Conservation (phyloP, 495 filamentous ascomycete genomes). For the Cairneyella variabilis region DNA sequence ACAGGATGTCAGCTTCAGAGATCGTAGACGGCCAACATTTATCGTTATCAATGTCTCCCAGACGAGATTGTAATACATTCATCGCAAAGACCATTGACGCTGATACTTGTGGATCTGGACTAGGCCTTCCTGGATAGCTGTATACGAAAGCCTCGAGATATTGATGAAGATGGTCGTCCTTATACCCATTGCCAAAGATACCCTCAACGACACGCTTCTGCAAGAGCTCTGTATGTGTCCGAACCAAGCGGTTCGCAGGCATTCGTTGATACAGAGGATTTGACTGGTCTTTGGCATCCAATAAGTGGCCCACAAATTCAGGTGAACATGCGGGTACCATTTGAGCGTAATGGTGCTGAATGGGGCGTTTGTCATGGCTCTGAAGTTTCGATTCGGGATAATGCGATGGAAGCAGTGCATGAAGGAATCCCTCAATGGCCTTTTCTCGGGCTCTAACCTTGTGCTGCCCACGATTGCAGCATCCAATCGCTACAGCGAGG, state of each 20-base stretch:
- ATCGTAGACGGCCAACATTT: conserved; percentile 10
- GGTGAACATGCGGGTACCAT: conserved; percentile 23
- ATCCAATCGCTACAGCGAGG: conserved; percentile 15
- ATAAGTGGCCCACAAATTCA: conserved; percentile 13
- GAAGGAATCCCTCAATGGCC: conserved; percentile 17
- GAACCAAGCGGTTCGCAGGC: not conserved
- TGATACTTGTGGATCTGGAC: conserved; percentile 14
- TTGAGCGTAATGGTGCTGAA: conserved; percentile 18
- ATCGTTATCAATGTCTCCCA: conserved; percentile 6
- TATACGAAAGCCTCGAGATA: conserved; percentile 14
- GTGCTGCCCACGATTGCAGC: conserved; percentile 13
- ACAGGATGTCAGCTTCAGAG: conserved; percentile 13
- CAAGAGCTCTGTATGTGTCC: conserved; percentile 16
- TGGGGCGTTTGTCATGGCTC: conserved; percentile 22
- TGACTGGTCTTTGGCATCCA: conserved; percentile 21
- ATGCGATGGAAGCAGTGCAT: conserved; percentile 21
- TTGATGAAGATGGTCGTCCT: conserved; percentile 11
- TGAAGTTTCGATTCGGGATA: conserved; percentile 19
- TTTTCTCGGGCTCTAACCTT: conserved; percentile 17
- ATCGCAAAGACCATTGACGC: conserved; percentile 17
- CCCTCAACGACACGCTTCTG: conserved; percentile 12
- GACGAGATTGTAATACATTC: conserved; percentile 14
- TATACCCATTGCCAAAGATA: conserved; percentile 13
- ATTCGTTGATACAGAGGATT: conserved; percentile 22
- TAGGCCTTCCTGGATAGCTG: not conserved